A percentile compares a stretch with the other conserved stretches of the same genome.
Conservation (phyloP, 257 asterid species). For the Anisodus tanguticus region DNA sequence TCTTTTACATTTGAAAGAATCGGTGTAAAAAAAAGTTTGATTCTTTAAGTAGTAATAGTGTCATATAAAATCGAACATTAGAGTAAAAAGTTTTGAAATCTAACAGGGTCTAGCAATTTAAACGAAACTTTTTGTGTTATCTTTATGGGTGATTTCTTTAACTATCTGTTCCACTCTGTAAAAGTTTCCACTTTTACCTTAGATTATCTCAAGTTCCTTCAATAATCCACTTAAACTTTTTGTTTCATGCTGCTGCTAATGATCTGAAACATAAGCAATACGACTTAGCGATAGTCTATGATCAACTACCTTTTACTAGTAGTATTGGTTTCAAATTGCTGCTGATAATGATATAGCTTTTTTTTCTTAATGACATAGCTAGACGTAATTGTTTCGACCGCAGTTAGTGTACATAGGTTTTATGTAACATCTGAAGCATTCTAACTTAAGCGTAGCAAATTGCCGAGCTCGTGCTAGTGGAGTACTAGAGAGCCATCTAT, state of each 20-base stretch:
- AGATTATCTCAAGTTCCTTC: neutral
- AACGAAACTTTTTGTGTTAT: neutral
- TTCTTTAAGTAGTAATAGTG: neutral
- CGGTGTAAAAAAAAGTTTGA: neutral
- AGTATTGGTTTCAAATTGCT: neutral
- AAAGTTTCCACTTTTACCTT: neutral
- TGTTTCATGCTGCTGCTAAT: neutral
- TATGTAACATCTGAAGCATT: too few species aligned
- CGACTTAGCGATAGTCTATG: neutral
- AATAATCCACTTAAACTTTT: neutral
- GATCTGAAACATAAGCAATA: neutral
- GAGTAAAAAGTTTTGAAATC: neutral
- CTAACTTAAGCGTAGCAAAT: too few species aligned
- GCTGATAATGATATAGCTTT: neutral
- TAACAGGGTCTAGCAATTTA: neutral
- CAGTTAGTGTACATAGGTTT: too few species aligned
- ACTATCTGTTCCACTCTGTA: neutral
- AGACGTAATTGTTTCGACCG: too few species aligned
- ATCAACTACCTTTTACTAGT: neutral
- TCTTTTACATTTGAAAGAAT: neutral
- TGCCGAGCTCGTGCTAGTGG: too few species aligned
- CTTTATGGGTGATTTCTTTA: neutral
- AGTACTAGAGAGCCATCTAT: too few species aligned
- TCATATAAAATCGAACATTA: neutral
- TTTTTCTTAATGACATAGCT: neutral